Evolutionary conservation across 1,284 basidiomycete genomes (phyloP).

Genomic region (Cystobasidium sp.): DNA sequence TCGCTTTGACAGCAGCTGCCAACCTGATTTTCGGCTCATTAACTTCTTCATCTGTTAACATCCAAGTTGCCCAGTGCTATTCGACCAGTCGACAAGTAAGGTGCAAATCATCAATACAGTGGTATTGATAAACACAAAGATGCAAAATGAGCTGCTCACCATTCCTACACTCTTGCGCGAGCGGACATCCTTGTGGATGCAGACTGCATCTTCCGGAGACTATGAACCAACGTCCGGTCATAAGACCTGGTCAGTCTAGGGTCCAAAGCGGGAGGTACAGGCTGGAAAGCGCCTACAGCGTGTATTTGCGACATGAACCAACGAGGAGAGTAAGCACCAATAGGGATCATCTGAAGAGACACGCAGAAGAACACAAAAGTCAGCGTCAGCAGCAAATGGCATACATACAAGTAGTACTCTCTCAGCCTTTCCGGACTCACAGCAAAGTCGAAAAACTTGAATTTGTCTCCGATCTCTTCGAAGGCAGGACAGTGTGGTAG

Average conservation of each 20-base stretch:
- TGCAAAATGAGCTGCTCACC: too few relatives aligned
- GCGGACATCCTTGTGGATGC: conserved; percentile 67
- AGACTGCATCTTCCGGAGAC: conserved; percentile 59
- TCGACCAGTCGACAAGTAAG: too few relatives aligned
- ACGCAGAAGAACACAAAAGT: conserved; percentile 2
- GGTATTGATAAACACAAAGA: too few relatives aligned
- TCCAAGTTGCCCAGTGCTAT: conserved; percentile 57
- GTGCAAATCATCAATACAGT: too few relatives aligned
- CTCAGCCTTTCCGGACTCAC: too few relatives aligned
- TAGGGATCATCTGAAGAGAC: conserved; percentile 47
- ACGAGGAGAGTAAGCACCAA: conserved; percentile 66
- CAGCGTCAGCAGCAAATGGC: conserved; percentile 58
- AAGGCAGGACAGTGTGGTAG: conserved; percentile 70
- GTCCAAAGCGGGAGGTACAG: neutral
- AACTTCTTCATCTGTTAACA: conserved; percentile 64
- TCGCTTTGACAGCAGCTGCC: conserved; percentile 18
- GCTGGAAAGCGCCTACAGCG: neutral
- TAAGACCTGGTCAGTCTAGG: neutral
- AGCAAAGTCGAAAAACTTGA: conserved; percentile 65
- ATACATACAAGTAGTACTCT: too few relatives aligned
- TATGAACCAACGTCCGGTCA: neutral
- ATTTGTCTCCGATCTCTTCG: conserved; percentile 67
- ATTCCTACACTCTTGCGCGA: conserved; percentile 68
- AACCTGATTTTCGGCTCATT: conserved; percentile 48
- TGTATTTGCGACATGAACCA: conserved; percentile 46